These are phyloP conservation scores for Ilyonectria destructans DNA, from an alignment of 2,329 filamentous ascomycete species.

Conservation along the genomic window DNA sequence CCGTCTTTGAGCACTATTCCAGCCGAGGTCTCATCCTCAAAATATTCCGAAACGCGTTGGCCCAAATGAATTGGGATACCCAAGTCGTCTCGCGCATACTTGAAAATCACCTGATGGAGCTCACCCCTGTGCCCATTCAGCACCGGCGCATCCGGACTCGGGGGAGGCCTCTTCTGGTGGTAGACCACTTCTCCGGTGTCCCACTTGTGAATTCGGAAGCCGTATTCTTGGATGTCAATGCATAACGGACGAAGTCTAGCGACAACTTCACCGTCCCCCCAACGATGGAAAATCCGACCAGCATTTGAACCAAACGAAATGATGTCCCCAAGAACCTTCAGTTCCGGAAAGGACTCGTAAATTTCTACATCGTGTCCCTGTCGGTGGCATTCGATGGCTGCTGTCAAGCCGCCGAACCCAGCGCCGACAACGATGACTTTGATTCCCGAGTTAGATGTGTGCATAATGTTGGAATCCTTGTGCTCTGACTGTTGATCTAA, in stretches of 20 bases:
- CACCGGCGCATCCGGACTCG: slow-evolving; percentile 34
- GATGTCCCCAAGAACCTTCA: slow-evolving; percentile 75
- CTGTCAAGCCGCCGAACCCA: slow-evolving; percentile 75
- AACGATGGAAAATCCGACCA: slow-evolving; percentile 72
- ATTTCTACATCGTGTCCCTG: slow-evolving; percentile 73
- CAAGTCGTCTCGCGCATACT: slow-evolving; percentile 68
- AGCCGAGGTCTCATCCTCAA: slow-evolving; percentile 59
- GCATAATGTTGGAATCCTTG: slow-evolving; percentile 19
- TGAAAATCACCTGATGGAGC: slow-evolving; percentile 72
- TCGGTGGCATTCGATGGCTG: slow-evolving; percentile 75
- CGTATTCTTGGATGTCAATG: slow-evolving; percentile 58
- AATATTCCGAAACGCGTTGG: slow-evolving; percentile 67
- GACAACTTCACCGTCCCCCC: slow-evolving; percentile 64
- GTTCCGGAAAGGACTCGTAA: slow-evolving; percentile 71
- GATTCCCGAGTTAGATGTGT: slow-evolving; percentile 30
- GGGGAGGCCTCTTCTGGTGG: slow-evolving; percentile 63
- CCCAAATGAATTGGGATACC: slow-evolving; percentile 71
- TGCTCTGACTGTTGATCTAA: neutral
- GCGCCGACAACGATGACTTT: slow-evolving; percentile 36
- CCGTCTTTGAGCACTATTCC: slow-evolving; percentile 22
- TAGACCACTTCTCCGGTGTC: slow-evolving; percentile 73
- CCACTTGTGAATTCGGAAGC: slow-evolving; percentile 76
- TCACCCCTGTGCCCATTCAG: slow-evolving; percentile 76
- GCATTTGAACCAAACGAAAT: slow-evolving; percentile 74
- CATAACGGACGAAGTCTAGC: slow-evolving; percentile 41